phyloP scores from a whole-genome alignment of 2,329 filamentous ascomycete genomes.

The Monosporascus cannonballus region DNA sequence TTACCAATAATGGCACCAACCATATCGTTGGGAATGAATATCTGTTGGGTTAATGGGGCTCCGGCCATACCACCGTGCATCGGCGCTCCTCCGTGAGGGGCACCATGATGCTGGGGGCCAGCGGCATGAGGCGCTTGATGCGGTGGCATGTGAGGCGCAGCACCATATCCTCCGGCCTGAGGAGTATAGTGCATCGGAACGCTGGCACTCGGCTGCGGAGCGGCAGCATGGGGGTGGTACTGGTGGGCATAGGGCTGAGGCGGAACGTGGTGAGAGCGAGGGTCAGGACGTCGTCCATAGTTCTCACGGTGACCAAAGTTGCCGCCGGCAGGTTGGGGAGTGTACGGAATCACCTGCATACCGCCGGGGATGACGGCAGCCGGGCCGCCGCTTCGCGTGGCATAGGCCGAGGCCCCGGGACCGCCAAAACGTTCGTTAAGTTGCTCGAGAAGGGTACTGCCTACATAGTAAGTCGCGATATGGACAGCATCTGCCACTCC shows the following conservation, averaged over 20 bases:
- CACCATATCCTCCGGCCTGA: constrained; percentile 70
- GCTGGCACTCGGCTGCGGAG: constrained; percentile 53
- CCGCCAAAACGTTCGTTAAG: constrained; percentile 94
- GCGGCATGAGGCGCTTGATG: constrained; percentile 59
- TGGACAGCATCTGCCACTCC: constrained; percentile 97
- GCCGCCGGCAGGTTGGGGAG: constrained; percentile 85
- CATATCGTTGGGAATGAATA: constrained; percentile 99
- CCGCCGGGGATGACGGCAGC: constrained; percentile 91
- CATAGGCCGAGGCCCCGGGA: constrained; percentile 94
- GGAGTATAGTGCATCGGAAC: constrained; percentile 77
- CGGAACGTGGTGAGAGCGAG: constrained; percentile 69
- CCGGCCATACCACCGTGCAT: constrained; percentile 68
- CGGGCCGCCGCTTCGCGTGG: constrained; percentile 86
- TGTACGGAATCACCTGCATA: constrained; percentile 99
- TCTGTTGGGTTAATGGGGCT: constrained; percentile 90
- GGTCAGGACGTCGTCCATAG: constrained; percentile 67
- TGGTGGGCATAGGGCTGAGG: constrained; percentile 70
- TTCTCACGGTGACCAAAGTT: constrained; percentile 89
- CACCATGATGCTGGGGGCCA: constrained; percentile 55
- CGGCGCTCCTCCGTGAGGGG: constrained; percentile 66
- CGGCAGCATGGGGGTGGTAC: constrained; percentile 59
- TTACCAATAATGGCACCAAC: constrained; percentile 98
- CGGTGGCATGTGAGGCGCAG: constrained; percentile 73
- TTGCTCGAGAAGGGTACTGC: constrained; percentile 95
- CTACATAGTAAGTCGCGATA: constrained; percentile 98